Conservation (phyloP, 2,329 filamentous ascomycete species). For the Penicillium sumatraense region DNA sequence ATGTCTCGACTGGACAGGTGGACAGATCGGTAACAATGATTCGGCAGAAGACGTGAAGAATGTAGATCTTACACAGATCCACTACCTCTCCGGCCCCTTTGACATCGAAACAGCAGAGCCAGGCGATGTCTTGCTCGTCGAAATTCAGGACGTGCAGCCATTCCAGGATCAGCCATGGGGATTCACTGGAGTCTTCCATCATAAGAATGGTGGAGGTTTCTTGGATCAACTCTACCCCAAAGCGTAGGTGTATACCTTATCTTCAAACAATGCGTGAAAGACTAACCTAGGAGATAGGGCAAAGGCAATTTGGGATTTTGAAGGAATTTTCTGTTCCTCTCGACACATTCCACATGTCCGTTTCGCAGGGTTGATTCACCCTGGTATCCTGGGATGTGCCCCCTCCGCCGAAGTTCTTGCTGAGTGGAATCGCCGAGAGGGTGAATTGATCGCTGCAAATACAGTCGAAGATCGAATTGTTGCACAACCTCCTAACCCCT, state of each 20-base stretch:
- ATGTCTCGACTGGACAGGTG: slow-evolving; percentile 78
- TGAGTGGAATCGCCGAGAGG: slow-evolving; percentile 84
- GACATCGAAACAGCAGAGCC: slow-evolving; percentile 83
- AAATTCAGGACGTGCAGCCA: slow-evolving; percentile 92
- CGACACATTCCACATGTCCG: slow-evolving; percentile 86
- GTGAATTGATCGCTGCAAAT: slow-evolving; percentile 72
- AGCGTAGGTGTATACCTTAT: slow-evolving; percentile 57
- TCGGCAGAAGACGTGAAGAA: slow-evolving; percentile 85
- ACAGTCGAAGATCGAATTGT: slow-evolving; percentile 71
- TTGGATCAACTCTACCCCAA: slow-evolving; percentile 85
- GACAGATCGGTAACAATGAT: slow-evolving; percentile 88
- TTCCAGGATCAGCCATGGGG: slow-evolving; percentile 87
- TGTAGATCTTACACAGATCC: slow-evolving; percentile 80
- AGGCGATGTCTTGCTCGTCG: slow-evolving; percentile 81
- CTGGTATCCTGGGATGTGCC: slow-evolving; percentile 87
- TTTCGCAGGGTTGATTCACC: slow-evolving; percentile 88
- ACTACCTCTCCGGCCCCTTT: slow-evolving; percentile 89
- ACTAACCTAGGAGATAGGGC: slow-evolving; percentile 44
- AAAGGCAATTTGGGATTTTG: slow-evolving; percentile 78
- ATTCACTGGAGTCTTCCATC: slow-evolving; percentile 82
- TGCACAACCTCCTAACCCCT: slow-evolving; percentile 73
- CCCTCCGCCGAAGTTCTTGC: slow-evolving; percentile 77
- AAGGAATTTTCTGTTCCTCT: slow-evolving; percentile 79
- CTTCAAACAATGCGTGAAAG: neutral
- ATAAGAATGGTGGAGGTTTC: slow-evolving; percentile 84